These are phyloP conservation scores for Malus fusca DNA, from an alignment of 306 rosid genomes.

Conservation along the genomic window DNA sequence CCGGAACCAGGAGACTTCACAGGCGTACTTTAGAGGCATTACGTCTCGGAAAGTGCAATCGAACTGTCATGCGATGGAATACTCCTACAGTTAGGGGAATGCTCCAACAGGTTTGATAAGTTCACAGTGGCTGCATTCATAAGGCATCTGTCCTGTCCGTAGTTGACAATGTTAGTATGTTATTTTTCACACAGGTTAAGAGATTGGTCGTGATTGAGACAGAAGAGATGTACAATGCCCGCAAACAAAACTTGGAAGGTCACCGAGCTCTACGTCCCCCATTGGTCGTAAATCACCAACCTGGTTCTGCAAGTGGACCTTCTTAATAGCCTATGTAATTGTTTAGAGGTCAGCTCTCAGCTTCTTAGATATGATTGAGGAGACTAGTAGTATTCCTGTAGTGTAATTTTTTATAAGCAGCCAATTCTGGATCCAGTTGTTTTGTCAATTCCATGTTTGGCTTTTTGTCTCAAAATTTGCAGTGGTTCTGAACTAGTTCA, in stretches of 20 bases:
- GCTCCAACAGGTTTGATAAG: slow-evolving; percentile 68
- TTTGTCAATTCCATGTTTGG: slow-evolving; percentile 15
- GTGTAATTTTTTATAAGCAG: slow-evolving; percentile 6
- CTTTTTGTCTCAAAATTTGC: slow-evolving; percentile 8
- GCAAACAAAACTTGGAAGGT: slow-evolving; percentile 56
- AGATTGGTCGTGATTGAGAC: slow-evolving; percentile 80
- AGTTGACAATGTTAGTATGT: slow-evolving; percentile 11
- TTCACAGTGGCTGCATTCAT: not conserved
- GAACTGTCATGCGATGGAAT: slow-evolving; percentile 94
- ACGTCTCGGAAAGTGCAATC: slow-evolving; percentile 69
- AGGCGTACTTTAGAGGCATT: slow-evolving; percentile 88
- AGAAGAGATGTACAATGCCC: slow-evolving; percentile 81
- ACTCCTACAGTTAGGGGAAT: slow-evolving; percentile 90
- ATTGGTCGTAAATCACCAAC: slow-evolving; percentile 56
- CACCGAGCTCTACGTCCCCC: slow-evolving; percentile 63
- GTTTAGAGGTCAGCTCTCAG: slow-evolving; percentile 27
- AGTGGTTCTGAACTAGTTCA: slow-evolving; percentile 10
- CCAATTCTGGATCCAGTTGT: slow-evolving; percentile 11
- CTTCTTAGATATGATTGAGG: slow-evolving; percentile 16
- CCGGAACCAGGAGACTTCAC: slow-evolving; percentile 87
- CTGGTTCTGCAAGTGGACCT: slow-evolving; percentile 42
- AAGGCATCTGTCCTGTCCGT: not conserved
- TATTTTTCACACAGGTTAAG: slow-evolving; percentile 52
- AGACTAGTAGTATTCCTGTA: slow-evolving; percentile 9
- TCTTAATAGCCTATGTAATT: slow-evolving; percentile 20